Evolutionary conservation across 805 yeast species (phyloP).

Genomic region (Metschnikowia lachancei): DNA sequence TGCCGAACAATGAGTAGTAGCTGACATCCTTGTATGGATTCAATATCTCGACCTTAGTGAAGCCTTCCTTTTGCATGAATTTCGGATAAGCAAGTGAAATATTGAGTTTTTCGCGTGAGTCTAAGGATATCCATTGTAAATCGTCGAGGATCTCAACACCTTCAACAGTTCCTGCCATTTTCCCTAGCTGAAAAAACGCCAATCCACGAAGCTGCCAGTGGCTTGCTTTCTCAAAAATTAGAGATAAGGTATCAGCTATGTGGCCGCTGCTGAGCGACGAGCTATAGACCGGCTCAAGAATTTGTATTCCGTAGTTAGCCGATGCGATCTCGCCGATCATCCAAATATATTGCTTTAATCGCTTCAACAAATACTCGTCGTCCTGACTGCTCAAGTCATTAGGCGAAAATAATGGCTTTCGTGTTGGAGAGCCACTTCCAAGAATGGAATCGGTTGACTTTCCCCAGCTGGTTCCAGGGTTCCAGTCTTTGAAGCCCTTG

Average conservation of each 20-base stretch:
- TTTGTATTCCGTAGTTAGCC: slow-evolving; percentile 60
- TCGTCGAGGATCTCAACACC: slow-evolving; percentile 87
- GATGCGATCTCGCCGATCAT: slow-evolving; percentile 81
- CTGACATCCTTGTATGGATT: slow-evolving; percentile 18
- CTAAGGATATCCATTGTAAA: slow-evolving; percentile 54
- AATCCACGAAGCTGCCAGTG: slow-evolving; percentile 67
- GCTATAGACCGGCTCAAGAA: slow-evolving; percentile 34
- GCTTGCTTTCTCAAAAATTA: slow-evolving; percentile 30
- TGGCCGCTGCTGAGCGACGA: slow-evolving; percentile 20
- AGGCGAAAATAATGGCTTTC: slow-evolving; percentile 1
- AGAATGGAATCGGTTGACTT: slow-evolving; percentile 6
- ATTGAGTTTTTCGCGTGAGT: not conserved
- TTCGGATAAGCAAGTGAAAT: slow-evolving; percentile 18
- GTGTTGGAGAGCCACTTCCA: slow-evolving; percentile 4
- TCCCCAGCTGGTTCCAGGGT: slow-evolving; percentile 4
- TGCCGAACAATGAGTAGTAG: slow-evolving; percentile 16
- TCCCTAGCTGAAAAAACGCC: slow-evolving; percentile 74
- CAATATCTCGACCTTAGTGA: slow-evolving; percentile 14
- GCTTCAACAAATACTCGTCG: slow-evolving; percentile 22
- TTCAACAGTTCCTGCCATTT: slow-evolving; percentile 66
- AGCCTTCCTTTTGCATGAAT: slow-evolving; percentile 15
- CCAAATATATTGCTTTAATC: slow-evolving; percentile 79
- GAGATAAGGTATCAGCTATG: slow-evolving; percentile 49
- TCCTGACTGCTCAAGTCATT: not conserved
- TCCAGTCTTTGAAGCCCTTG: slow-evolving; percentile 6